Conservation (phyloP, 345 rosid species). For the Eucalyptus sp. region DNA sequence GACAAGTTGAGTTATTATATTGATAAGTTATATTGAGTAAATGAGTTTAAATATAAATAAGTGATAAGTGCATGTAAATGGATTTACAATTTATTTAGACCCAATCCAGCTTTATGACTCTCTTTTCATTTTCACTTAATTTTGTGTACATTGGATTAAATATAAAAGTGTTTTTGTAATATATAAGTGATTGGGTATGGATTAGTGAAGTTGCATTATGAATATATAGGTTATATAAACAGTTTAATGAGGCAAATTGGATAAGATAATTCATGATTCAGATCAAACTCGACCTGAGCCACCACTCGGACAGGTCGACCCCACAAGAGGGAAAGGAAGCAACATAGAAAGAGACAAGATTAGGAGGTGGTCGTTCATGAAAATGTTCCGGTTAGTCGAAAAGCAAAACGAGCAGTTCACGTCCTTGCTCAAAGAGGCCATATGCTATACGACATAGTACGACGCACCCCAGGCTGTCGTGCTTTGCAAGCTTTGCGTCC, state of each 20-base stretch:
- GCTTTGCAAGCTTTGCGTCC: not conserved
- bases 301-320: too few species aligned
- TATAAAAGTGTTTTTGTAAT: too few species aligned
- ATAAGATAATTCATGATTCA: not conserved
- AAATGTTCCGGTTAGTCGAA: not conserved
- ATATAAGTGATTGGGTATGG: too few species aligned
- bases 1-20: not conserved
- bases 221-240: too few species aligned
- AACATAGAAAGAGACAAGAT: not conserved
- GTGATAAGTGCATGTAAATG: accelerated
- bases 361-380: not conserved
- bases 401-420: not conserved
- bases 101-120: accelerated
- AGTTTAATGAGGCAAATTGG: not conserved
- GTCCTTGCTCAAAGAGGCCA: not conserved
- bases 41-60: too few species aligned
- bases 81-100: accelerated
- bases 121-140: not conserved
- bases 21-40: not conserved
- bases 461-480: not conserved
- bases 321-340: not conserved
- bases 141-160: accelerated
- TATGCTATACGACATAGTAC: not conserved
- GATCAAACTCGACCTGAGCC: not conserved
- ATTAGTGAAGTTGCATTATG: too few species aligned